Evolutionary conservation across 2,329 filamentous ascomycete species (phyloP), one percentile per base, ranked within the genome.

Genomic region (Conoideocrella luteorostrata): DNA sequence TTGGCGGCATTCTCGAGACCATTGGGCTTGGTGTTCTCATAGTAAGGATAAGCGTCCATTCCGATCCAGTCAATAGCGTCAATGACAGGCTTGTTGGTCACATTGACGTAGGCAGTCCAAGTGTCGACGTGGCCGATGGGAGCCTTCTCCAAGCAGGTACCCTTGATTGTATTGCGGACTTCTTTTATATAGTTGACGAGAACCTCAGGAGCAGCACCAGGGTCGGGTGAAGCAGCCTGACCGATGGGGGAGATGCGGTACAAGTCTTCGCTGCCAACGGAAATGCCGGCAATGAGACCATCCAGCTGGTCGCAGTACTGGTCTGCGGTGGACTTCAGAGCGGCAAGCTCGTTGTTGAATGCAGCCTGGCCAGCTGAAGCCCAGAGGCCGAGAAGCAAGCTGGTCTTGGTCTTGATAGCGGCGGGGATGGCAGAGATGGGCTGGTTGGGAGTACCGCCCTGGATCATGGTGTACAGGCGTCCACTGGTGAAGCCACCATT

Each of bases 61-160:
- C 89, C 89, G 47, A 95, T 64, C 75, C 81, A 95, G 70, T 95
- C 88, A 49, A 74, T 68, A 32, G 77, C 78, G 9, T 81, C 71
- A 47, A 88, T 80, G 47, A 94, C 80, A 33, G 74, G 78, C 39
- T 67, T 65, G 75, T 91, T 94, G 57, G 82, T 78, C 41, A 67
- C 64, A 64, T 94, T 88, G 60, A 80, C 79, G 73, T 80, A 90
- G 41, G 78, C 79, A 28, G 83, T 88, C 88, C 88, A 95, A 41
- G 89, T 94, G 61, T 95, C 89, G 60, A 95, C 88, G 65, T 95
- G 89, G 41, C 88, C 88, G 47, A 95, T 71, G 15, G 78, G 71
- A 36, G 70, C 74, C 20, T 66, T 65, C 29, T 73, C 67, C 20
- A 86, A 68, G 39, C 67, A 59, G 12, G 86, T 88, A 47, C 77